Evolutionary conservation across 2,329 filamentous ascomycete species (phyloP).

Genomic region (Tolypocladium pustulatum): DNA sequence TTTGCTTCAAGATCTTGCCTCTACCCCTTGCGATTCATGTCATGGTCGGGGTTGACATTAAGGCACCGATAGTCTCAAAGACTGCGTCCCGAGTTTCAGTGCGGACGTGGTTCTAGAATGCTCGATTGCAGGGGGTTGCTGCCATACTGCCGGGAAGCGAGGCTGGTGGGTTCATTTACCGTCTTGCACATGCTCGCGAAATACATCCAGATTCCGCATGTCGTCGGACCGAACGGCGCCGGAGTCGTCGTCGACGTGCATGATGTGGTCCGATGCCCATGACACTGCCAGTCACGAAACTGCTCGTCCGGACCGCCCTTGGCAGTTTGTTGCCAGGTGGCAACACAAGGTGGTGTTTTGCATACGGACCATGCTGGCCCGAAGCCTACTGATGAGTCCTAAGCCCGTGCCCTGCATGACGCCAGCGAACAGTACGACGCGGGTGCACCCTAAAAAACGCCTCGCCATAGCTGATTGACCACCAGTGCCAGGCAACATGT

Average conservation of each 20-base stretch:
- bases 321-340: background rate
- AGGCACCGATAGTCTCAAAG: background rate
- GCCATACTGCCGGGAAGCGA: background rate
- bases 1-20: no score
- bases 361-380: background rate
- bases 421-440: background rate
- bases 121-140: background rate
- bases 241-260: background rate
- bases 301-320: background rate
- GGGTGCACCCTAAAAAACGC: background rate
- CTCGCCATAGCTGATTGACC: background rate
- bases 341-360: background rate
- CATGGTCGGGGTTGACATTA: background rate
- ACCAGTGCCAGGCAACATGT: background rate
- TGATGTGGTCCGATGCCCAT: background rate
- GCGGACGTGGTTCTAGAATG: background rate
- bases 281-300: background rate
- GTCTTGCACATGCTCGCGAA: background rate
- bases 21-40: background rate
- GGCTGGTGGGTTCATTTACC: background rate
- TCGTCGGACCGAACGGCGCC: background rate
- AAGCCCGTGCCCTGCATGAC: background rate
- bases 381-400: background rate
- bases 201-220: background rate
- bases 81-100: background rate